Evolutionary conservation across 345 rosid species (phyloP).

Genomic region (Pistacia integerrima): DNA sequence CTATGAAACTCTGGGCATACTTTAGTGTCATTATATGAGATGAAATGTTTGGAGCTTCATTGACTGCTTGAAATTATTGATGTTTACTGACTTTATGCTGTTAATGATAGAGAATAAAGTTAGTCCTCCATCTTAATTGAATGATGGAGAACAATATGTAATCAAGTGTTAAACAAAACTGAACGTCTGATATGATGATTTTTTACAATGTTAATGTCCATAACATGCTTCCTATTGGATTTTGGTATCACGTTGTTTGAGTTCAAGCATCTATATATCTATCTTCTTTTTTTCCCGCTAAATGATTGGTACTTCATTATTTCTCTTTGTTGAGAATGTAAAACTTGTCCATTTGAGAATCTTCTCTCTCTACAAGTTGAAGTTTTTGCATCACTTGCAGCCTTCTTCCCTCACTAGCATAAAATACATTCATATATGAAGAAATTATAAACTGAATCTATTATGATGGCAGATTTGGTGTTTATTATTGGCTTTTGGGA

Average conservation of each 20-base stretch:
- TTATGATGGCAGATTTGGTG: not conserved
- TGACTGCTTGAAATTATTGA: slow-evolving; percentile 8
- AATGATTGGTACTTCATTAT: not conserved
- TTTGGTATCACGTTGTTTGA: not conserved
- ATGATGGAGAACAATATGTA: not conserved
- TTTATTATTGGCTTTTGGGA: not conserved
- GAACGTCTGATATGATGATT: not conserved
- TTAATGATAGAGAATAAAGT: slow-evolving; percentile 1
- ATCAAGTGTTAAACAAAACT: not conserved
- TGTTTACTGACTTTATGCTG: not conserved
- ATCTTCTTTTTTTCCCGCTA: not conserved
- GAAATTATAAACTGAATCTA: not conserved
- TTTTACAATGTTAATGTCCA: not conserved
- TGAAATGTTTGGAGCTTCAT: not conserved
- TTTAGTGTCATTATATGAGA: not conserved
- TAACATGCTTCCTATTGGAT: not conserved
- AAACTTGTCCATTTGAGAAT: slow-evolving; percentile 1
- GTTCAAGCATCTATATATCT: not conserved
- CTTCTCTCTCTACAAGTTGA: not conserved
- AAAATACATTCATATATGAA: not conserved
- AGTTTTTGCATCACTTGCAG: not conserved
- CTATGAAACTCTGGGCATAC: not conserved
- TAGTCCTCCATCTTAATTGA: not conserved
- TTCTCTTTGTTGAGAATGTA: not conserved
- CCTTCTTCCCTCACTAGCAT: not conserved